Evolutionary conservation across 176 grass and related monocot species (phyloP).

Genomic region (Oryza brachyantha): DNA sequence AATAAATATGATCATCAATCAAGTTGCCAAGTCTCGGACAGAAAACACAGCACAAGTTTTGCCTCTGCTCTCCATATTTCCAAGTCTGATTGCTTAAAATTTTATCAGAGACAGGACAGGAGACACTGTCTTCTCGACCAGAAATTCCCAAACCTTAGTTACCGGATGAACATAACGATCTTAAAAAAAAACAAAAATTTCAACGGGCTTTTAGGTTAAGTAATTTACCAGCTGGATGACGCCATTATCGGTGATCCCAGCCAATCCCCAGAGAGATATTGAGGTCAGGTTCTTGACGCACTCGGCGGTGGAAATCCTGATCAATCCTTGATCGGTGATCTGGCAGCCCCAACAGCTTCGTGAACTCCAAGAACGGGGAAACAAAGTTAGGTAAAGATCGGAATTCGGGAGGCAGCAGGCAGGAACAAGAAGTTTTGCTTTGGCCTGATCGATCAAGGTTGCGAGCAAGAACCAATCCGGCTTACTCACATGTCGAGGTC

Average conservation of each 20-base stretch:
- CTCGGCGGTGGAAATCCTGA: conserved; percentile 64
- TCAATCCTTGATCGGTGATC: conserved; percentile 71
- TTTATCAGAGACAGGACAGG: not conserved
- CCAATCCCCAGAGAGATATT: conserved; percentile 85
- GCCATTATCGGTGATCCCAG: conserved; percentile 82
- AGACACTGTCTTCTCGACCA: not conserved
- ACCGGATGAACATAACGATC: not conserved
- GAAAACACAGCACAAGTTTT: not conserved
- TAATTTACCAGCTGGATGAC: conserved; percentile 72
- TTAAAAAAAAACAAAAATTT: not conserved
- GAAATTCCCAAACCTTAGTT: not conserved
- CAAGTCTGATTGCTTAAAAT: not conserved
- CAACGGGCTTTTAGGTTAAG: not conserved
- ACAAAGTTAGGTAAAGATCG: conserved; percentile 3
- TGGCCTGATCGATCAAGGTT: not conserved
- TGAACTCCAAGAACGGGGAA: conserved; percentile 58
- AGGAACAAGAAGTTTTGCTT: not conserved
- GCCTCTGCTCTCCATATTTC: not conserved
- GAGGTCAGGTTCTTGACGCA: conserved; percentile 70
- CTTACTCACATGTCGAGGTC: conserved; percentile 83
- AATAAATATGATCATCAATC: not conserved
- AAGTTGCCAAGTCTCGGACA: not conserved
- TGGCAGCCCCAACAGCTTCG: conserved; percentile 87
- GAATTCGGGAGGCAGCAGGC: not conserved
- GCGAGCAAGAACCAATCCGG: not conserved